Conservation (phyloP, 148 eudicot genomes). For the Heliamphora exappendiculata region DNA sequence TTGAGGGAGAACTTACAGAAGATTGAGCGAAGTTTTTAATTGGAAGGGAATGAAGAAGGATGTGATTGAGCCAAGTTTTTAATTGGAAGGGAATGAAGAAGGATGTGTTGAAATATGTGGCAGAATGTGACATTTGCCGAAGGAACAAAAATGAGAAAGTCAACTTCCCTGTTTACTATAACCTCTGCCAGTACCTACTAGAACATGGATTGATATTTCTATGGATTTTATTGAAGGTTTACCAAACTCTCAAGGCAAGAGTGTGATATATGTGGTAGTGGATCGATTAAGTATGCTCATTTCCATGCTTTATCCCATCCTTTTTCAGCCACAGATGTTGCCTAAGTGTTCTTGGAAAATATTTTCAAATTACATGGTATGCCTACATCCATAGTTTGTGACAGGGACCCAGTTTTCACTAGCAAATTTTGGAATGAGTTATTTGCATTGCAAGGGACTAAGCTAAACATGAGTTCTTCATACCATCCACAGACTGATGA, state of each 20-base stretch:
- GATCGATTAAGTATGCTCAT: no score
- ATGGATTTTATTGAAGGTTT: not conserved
- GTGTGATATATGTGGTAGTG: no score
- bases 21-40: not conserved
- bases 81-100: not conserved
- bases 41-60: not conserved
- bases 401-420: not conserved
- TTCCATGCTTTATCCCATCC: no score
- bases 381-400: not conserved
- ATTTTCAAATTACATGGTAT: not conserved
- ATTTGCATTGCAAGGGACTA: not conserved
- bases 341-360: not conserved
- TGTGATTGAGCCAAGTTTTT: not conserved
- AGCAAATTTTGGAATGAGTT: not conserved
- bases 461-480: not conserved
- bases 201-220: not conserved
- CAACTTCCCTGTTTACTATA: not conserved
- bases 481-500: not conserved
- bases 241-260: not conserved
- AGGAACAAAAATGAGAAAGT: not conserved
- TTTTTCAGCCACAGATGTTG: not conserved
- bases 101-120: not conserved
- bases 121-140: not conserved
- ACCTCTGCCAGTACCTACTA: not conserved
- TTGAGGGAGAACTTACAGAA: no score